These are phyloP conservation scores for Tylopilus rubrobrunneus DNA, from an alignment of 768 basidiomycete genomes.

Conservation along the genomic window DNA sequence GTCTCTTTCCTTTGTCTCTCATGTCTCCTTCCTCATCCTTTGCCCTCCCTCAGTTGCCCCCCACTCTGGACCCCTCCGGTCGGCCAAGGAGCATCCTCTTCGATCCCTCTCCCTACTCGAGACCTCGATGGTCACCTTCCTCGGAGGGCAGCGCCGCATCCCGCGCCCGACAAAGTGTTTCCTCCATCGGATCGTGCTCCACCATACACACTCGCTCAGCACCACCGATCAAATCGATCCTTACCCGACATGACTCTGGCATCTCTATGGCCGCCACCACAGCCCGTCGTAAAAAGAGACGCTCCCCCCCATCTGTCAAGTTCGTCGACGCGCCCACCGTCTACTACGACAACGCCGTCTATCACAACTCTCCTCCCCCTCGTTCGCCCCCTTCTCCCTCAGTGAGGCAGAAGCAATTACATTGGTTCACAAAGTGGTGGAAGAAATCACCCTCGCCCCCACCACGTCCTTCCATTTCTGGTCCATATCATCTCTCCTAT, in stretches of 20 bases:
- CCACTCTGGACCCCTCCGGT: conserved; percentile 9
- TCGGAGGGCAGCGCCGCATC: conserved; percentile 12
- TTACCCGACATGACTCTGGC: conserved; percentile 49
- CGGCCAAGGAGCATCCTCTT: conserved; percentile 26
- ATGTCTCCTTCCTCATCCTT: conserved; percentile 7
- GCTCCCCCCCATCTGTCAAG: conserved; percentile 53
- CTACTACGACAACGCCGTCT: conserved; percentile 37
- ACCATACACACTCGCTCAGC: conserved; percentile 24
- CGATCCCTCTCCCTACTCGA: conserved; percentile 20
- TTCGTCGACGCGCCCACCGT: conserved; percentile 66
- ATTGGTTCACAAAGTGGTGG: conserved; percentile 30
- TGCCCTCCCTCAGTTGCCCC: conserved; percentile 19
- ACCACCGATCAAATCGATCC: conserved; percentile 49
- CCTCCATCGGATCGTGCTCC: conserved; percentile 36
- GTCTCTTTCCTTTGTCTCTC: conserved; percentile 6
- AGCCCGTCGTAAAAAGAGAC: conserved; percentile 27
- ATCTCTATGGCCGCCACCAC: conserved; percentile 39
- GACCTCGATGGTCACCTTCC: conserved; percentile 16
- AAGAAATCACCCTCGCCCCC: conserved; percentile 16
- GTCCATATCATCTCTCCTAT: conserved; percentile 29
- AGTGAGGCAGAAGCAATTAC: conserved; percentile 1
- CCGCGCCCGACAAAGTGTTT: conserved; percentile 35
- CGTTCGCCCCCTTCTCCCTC: conserved; percentile 15
- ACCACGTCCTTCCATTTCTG: conserved; percentile 29
- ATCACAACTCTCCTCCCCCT: conserved; percentile 13